Conservation (phyloP, 257 asterid genomes). For the Nemophila menziesii region DNA sequence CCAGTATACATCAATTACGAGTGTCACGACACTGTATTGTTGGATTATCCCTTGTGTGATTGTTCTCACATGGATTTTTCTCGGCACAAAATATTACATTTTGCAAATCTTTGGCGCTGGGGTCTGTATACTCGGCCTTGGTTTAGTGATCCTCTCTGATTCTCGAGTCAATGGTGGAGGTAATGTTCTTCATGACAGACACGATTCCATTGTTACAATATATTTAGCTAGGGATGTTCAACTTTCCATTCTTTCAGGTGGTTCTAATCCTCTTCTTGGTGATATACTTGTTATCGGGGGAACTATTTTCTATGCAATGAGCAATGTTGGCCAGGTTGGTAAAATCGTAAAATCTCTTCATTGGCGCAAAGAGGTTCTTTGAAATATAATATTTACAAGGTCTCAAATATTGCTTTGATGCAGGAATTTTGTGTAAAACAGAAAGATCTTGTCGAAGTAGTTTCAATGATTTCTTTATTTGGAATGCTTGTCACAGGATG, state of each 20-base stretch:
- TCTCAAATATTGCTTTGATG: background rate
- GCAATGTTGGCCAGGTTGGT: slow-evolving; percentile 71
- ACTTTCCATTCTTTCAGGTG: slow-evolving; percentile 33
- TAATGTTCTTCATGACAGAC: slow-evolving; percentile 1
- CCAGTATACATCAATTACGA: slow-evolving; percentile 65
- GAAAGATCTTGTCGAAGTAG: slow-evolving; percentile 53
- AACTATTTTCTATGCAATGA: slow-evolving; percentile 39
- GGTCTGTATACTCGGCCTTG: slow-evolving; percentile 49
- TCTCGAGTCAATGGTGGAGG: slow-evolving; percentile 47
- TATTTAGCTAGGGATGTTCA: no score
- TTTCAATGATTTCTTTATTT: slow-evolving; percentile 59
- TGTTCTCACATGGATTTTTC: slow-evolving; percentile 48
- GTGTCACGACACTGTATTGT: slow-evolving; percentile 65
- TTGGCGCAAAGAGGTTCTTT: no score
- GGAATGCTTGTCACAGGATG: slow-evolving; percentile 53
- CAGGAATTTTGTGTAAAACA: slow-evolving; percentile 76
- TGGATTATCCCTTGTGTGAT: slow-evolving; percentile 69
- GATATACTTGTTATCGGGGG: slow-evolving; percentile 55
- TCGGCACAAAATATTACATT: slow-evolving; percentile 43
- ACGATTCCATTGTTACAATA: background rate
- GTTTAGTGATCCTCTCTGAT: slow-evolving; percentile 55
- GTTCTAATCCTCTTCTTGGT: slow-evolving; percentile 62
- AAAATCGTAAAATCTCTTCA: background rate
- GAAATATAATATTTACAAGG: background rate
- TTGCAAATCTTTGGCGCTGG: slow-evolving; percentile 59